Evolutionary conservation across 2,329 filamentous ascomycete species (phyloP).

Genomic region (Penicillium corylophilum): DNA sequence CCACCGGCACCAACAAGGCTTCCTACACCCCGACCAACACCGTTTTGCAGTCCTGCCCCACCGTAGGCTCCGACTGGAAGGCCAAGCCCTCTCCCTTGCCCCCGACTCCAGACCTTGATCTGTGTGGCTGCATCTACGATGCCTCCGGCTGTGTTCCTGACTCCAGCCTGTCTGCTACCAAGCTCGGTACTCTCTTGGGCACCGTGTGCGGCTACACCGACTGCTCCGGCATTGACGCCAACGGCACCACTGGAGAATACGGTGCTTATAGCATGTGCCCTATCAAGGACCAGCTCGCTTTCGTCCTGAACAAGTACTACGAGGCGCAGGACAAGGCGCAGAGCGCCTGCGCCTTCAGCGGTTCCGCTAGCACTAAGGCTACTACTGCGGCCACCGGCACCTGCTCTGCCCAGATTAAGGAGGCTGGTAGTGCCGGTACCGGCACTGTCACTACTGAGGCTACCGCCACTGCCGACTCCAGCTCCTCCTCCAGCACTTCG

Average conservation of each 20-base stretch:
- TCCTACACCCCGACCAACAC: slow-evolving; percentile 72
- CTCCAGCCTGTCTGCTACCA: neutral
- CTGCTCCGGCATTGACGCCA: slow-evolving; percentile 41
- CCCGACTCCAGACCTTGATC: slow-evolving; percentile 70
- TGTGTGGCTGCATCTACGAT: slow-evolving; percentile 81
- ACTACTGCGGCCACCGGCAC: slow-evolving; percentile 36
- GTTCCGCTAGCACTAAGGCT: slow-evolving; percentile 40
- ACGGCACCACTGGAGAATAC: slow-evolving; percentile 43
- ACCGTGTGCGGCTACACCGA: slow-evolving; percentile 42
- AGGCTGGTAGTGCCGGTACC: slow-evolving; percentile 13
- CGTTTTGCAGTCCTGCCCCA: slow-evolving; percentile 67
- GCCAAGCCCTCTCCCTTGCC: slow-evolving; percentile 66
- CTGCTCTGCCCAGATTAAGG: slow-evolving; percentile 36
- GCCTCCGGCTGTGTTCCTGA: slow-evolving; percentile 62
- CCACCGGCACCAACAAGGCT: slow-evolving; percentile 62
- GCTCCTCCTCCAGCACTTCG: slow-evolving; percentile 18
- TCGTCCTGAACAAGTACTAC: slow-evolving; percentile 48
- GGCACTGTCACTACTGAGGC: slow-evolving; percentile 41
- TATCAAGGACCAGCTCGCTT: slow-evolving; percentile 43
- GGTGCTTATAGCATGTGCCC: slow-evolving; percentile 50
- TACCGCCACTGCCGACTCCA: slow-evolving; percentile 25
- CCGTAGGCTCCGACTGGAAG: slow-evolving; percentile 62
- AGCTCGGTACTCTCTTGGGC: slow-evolving; percentile 59
- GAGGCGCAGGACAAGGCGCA: slow-evolving; percentile 35
- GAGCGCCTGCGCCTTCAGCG: slow-evolving; percentile 44